phyloP scores from a whole-genome alignment of 768 basidiomycete species.

The Hericium rajendrae region DNA sequence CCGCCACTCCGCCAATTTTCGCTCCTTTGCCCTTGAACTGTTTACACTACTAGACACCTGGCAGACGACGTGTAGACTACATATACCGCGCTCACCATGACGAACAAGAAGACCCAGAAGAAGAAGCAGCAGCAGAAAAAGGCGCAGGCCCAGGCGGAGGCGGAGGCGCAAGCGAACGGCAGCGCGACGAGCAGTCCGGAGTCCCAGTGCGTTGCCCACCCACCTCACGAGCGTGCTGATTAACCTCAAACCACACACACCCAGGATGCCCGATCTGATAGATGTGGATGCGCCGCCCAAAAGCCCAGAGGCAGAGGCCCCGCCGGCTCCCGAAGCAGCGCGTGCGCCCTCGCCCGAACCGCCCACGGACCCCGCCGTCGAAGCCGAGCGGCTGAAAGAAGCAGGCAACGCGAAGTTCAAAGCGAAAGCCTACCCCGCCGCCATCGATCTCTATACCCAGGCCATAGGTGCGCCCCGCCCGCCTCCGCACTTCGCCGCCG shows the following conservation, averaged over 20 bases:
- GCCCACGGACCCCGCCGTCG: slow-evolving; percentile 20
- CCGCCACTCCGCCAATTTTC: neutral
- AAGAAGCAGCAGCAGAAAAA: slow-evolving; percentile 16
- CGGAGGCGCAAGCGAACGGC: slow-evolving; percentile 4
- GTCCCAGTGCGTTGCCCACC: neutral
- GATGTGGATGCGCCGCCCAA: neutral
- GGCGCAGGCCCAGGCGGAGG: slow-evolving; percentile 11
- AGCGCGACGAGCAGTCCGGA: neutral
- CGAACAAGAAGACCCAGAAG: slow-evolving; percentile 13
- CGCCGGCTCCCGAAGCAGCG: neutral
- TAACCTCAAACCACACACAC: neutral
- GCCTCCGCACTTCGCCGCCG: neutral
- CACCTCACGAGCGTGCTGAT: neutral
- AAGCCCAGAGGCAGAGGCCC: neutral
- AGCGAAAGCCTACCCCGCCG: slow-evolving; percentile 49
- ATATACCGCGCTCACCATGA: slow-evolving; percentile 4
- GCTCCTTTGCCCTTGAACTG: neutral
- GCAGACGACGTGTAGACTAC: neutral
- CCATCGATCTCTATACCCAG: slow-evolving; percentile 65
- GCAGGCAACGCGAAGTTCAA: slow-evolving; percentile 72
- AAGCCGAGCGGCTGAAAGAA: slow-evolving; percentile 61
- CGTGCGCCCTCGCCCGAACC: neutral
- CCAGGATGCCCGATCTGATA: slow-evolving; percentile 4
- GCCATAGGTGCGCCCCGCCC: slow-evolving; percentile 47
- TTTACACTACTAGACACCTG: neutral